These are phyloP conservation scores for Vickermania ingenoplastis DNA, from an alignment of 208 protist species.

Conservation along the genomic window DNA sequence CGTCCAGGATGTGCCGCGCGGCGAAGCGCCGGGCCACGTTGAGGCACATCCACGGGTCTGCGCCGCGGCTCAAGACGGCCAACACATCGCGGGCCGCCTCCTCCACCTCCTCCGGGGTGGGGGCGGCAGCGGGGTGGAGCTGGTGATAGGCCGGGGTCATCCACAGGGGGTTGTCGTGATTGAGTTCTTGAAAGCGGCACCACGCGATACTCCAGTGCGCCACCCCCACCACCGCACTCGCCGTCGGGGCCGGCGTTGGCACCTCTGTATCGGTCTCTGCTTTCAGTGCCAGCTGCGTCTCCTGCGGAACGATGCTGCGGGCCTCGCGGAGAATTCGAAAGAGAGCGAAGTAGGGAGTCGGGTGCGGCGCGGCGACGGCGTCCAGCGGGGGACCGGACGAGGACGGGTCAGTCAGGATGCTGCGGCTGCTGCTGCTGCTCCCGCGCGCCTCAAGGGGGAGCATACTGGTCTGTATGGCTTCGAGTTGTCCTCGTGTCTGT, in stretches of 20 bases:
- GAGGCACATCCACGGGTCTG: constrained; percentile 69
- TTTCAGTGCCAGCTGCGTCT: neutral
- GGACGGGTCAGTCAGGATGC: neutral
- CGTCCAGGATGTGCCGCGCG: constrained; percentile 57
- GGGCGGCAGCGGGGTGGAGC: constrained; percentile 4
- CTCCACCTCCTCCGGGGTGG: constrained; percentile 36
- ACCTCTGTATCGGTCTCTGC: neutral
- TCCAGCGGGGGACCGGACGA: neutral
- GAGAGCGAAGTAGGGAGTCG: neutral
- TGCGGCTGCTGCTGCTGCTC: neutral
- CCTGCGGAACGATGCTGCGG: neutral
- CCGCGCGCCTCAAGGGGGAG: neutral
- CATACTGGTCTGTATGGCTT: neutral
- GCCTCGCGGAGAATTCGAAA: constrained; percentile 2
- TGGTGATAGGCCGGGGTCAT: constrained; percentile 3
- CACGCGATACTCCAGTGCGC: constrained; percentile 80
- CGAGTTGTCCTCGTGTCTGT: constrained; percentile 6
- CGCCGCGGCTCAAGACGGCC: constrained; percentile 60
- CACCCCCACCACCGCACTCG: constrained; percentile 15
- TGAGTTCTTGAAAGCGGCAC: constrained; percentile 64
- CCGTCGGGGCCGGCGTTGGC: neutral
- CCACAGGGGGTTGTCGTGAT: constrained; percentile 61
- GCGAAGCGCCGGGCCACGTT: constrained; percentile 60
- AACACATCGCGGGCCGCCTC: constrained; percentile 57
- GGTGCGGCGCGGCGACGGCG: neutral